Evolutionary conservation across 2,329 filamentous ascomycete genomes (phyloP), one percentile per base, ranked within the genome.

Genomic region (Aspergillus tamarii): DNA sequence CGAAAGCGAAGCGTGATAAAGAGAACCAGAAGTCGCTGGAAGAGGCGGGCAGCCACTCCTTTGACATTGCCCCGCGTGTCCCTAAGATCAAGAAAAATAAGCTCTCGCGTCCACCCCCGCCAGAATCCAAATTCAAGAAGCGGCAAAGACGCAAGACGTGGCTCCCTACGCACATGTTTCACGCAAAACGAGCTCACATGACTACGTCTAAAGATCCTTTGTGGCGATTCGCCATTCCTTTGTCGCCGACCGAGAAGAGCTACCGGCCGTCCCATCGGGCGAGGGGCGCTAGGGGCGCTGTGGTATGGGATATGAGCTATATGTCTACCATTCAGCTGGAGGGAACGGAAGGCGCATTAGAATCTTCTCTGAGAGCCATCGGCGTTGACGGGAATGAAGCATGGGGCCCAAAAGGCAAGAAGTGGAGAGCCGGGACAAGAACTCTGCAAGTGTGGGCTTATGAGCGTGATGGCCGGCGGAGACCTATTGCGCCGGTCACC

Each of bases 291-390:
- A 87, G 89, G 67, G 94, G 95, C 6, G 90, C 90, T 26, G 83
- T 98, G 50, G 89, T 89, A 1, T 98, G 94, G 93, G 95, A 99
- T 78, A 92, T 88, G 83, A 98, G 94, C 76, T 99, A 97, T 75
- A 91, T 95, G 82, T 91, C 92, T 69, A 97, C 93, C 1, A 90
- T 98, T 67, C 85, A 89, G 16, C 75, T 98, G 4, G 89, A 90
- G 69, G 95, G 94, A 0, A 80, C 83, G 16, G 81, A 87, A 46
- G 77, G 81, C 34, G 89, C 89, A 59, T 80, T 97, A 46, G 82
- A 88, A 61, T 85, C 86, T 43, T 82, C 94, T 11, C 76, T 98
- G 39, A 87, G 83, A 71, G 84, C 83, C 6, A 70, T 97, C 2
- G 89, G 91, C 1, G 77, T 93, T 52, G 81, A 81, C 53, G 76